Conservation (phyloP, 202 grass and related monocot species). For the Schoenoplectus triqueter region DNA sequence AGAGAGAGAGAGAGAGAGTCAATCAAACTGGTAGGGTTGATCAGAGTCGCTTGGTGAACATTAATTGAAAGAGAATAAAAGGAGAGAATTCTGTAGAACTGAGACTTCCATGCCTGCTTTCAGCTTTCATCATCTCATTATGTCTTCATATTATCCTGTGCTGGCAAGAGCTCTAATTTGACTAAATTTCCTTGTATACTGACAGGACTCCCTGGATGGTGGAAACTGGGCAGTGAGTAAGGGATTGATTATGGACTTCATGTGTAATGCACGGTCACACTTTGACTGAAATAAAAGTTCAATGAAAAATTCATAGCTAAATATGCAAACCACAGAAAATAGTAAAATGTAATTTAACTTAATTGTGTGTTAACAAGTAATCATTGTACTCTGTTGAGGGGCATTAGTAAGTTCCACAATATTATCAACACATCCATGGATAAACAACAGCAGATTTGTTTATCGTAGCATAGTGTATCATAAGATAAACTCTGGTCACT, state of each 20-base stretch:
- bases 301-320: background rate
- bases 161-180: background rate
- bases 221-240: conserved; percentile 62
- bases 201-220: conserved; percentile 69
- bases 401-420: too few relatives aligned
- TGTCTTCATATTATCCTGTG: background rate
- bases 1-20: too few relatives aligned
- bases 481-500: too few relatives aligned
- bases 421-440: too few relatives aligned
- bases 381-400: too few relatives aligned
- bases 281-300: background rate
- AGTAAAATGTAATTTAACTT: background rate
- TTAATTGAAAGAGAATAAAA: background rate
- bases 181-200: conserved; percentile 12
- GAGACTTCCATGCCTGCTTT: background rate
- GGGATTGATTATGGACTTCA: conserved; percentile 51
- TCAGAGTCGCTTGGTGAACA: background rate
- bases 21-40: too few relatives aligned
- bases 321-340: background rate
- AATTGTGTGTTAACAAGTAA: too few relatives aligned
- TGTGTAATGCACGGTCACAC: background rate
- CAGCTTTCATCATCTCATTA: background rate
- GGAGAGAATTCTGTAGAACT: background rate
- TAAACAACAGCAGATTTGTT: too few relatives aligned
- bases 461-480: too few relatives aligned